These are phyloP conservation scores for Suhomyces bolitotheri DNA, from an alignment of 1,139 yeast genomes.

Conservation along the genomic window DNA sequence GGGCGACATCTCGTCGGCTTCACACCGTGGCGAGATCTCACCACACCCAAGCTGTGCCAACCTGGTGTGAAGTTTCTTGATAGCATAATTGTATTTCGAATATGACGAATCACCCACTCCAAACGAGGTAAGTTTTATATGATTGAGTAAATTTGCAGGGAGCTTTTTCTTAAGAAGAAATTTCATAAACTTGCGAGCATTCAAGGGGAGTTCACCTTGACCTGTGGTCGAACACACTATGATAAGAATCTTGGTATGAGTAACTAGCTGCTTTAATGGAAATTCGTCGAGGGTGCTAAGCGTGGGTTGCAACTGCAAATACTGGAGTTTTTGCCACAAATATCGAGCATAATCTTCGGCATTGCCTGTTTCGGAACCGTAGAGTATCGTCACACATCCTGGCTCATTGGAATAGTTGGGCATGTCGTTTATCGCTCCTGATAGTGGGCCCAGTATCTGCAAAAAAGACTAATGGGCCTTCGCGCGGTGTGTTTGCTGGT, in stretches of 20 bases:
- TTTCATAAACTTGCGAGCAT: constrained; percentile 71
- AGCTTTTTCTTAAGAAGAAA: constrained; percentile 67
- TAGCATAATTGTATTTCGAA: constrained; percentile 82
- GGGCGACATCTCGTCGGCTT: constrained; percentile 83
- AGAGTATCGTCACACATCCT: constrained; percentile 54
- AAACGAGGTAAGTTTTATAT: constrained; percentile 66
- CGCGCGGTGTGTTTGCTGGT: too few relatives aligned
- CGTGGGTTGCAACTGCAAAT: constrained; percentile 53
- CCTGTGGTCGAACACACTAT: constrained; percentile 89
- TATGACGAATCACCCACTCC: constrained; percentile 97
- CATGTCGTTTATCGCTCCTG: too few relatives aligned
- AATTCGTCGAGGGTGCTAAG: constrained; percentile 64
- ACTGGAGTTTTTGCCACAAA: constrained; percentile 56
- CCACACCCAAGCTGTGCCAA: constrained; percentile 77
- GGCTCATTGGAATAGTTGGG: constrained; percentile 5
- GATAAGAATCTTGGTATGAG: constrained; percentile 53
- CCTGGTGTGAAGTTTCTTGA: constrained; percentile 76
- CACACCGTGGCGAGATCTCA: constrained; percentile 73
- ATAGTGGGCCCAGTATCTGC: not conserved
- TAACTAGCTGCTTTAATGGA: constrained; percentile 50
- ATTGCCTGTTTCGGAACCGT: constrained; percentile 94
- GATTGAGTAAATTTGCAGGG: constrained; percentile 62
- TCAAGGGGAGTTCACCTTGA: constrained; percentile 90
- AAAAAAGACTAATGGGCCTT: not conserved
- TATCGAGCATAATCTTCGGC: constrained; percentile 82